phyloP scores from a whole-genome alignment of 805 yeast genomes.

The Clavispora fructus region DNA sequence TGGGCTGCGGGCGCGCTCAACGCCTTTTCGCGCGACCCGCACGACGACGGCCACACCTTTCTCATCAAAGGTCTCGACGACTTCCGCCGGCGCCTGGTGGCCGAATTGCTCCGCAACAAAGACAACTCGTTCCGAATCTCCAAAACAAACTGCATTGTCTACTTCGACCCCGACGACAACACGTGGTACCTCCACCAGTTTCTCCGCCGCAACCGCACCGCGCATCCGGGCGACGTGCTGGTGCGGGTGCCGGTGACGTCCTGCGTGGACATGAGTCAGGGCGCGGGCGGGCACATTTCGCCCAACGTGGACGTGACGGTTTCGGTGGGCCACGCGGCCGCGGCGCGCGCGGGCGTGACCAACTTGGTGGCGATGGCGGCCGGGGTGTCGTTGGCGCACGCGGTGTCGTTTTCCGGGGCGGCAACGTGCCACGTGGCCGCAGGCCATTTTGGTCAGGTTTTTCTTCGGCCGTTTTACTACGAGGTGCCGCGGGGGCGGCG shows the following conservation, averaged over 20 bases:
- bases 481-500: slow-evolving; percentile 10
- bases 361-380: slow-evolving; percentile 2
- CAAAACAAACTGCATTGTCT: not conserved
- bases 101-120: not conserved
- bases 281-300: slow-evolving; percentile 7
- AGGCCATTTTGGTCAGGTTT: slow-evolving; percentile 12
- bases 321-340: slow-evolving; percentile 1
- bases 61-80: not conserved
- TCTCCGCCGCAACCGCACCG: not conserved
- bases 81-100: not conserved
- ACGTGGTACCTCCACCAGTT: slow-evolving; percentile 5
- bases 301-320: slow-evolving; percentile 4
- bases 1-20: not conserved
- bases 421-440: slow-evolving; percentile 7
- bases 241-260: not conserved
- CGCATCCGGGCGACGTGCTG: not conserved
- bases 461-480: slow-evolving; percentile 9
- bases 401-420: slow-evolving; percentile 10
- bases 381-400: slow-evolving; percentile 4
- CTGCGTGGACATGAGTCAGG: slow-evolving; percentile 2
- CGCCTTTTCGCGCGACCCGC: not conserved
- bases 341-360: not conserved
- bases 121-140: slow-evolving; percentile 1
- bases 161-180: slow-evolving; percentile 2
- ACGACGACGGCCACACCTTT: not conserved